These are phyloP conservation scores for Cladosporium sp. DNA, from an alignment of 2,329 filamentous ascomycete species.

Conservation along the genomic window DNA sequence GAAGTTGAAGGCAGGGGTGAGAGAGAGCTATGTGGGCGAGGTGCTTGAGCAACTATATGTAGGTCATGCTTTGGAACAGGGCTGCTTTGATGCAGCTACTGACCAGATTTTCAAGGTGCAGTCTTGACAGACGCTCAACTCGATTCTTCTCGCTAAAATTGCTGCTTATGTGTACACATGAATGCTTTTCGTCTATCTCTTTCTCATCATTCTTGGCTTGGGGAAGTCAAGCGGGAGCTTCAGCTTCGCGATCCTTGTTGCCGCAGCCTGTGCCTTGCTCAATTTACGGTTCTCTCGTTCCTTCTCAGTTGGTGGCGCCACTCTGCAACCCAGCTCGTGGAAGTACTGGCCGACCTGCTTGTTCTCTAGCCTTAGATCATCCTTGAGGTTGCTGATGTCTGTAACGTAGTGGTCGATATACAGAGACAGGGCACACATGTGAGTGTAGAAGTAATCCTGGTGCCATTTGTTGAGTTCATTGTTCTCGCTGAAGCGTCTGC, in stretches of 20 bases:
- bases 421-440: slow-evolving; percentile 67
- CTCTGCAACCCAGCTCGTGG: slow-evolving; percentile 67
- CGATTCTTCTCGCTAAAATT: background rate
- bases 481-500: slow-evolving; percentile 63
- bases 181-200: slow-evolving; percentile 5
- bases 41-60: slow-evolving; percentile 13
- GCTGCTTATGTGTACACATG: background rate
- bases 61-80: background rate
- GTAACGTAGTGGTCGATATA: slow-evolving; percentile 71
- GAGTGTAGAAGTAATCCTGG: slow-evolving; percentile 66
- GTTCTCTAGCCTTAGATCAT: slow-evolving; percentile 69
- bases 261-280: slow-evolving; percentile 56
- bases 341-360: slow-evolving; percentile 68
- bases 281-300: slow-evolving; percentile 49
- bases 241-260: slow-evolving; percentile 65
- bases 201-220: slow-evolving; percentile 44
- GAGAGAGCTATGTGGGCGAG: slow-evolving; percentile 12
- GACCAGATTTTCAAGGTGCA: background rate
- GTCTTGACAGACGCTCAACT: background rate
- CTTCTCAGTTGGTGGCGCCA: slow-evolving; percentile 45
- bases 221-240: slow-evolving; percentile 80
- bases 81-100: background rate
- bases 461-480: slow-evolving; percentile 66
- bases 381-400: slow-evolving; percentile 64
- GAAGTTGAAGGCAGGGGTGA: slow-evolving; percentile 16